These are phyloP conservation scores for Pestalotiopsis sp. DNA, from an alignment of 2,329 filamentous ascomycete genomes.

Conservation along the genomic window DNA sequence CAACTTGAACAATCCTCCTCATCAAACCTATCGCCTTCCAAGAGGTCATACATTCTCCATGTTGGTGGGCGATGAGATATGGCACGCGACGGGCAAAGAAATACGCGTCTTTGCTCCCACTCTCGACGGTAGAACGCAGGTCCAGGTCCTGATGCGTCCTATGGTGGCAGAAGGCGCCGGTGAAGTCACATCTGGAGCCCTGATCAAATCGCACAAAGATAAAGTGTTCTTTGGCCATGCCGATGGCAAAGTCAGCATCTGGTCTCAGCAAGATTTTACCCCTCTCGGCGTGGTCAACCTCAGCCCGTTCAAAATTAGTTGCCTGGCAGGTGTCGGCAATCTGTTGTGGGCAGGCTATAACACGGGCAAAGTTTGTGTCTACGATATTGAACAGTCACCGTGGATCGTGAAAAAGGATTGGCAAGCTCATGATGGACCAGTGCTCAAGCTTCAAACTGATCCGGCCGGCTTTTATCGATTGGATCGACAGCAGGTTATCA, in stretches of 20 bases:
- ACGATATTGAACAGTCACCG: conserved; percentile 79
- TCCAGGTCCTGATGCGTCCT: conserved; percentile 75
- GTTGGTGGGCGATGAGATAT: conserved; percentile 81
- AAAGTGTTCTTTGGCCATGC: conserved; percentile 88
- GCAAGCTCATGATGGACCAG: conserved; percentile 84
- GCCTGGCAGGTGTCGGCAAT: conserved; percentile 77
- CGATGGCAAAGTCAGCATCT: conserved; percentile 95
- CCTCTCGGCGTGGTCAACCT: conserved; percentile 83
- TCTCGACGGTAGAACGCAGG: conserved; percentile 66
- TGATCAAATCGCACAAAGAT: conserved; percentile 73
- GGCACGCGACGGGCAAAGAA: conserved; percentile 86
- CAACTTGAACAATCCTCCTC: conserved; percentile 71
- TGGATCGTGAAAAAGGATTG: conserved; percentile 95
- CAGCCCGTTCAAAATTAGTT: conserved; percentile 94
- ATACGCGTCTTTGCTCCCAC: conserved; percentile 82
- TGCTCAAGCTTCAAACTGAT: conserved; percentile 78
- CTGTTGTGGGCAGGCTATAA: conserved; percentile 94
- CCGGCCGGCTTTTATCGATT: conserved; percentile 82
- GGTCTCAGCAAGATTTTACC: conserved; percentile 74
- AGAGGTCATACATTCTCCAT: conserved; percentile 87
- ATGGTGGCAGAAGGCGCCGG: conserved; percentile 74
- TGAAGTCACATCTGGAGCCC: conserved; percentile 83
- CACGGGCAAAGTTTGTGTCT: conserved; percentile 90
- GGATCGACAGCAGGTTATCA: conserved; percentile 82
- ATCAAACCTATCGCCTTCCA: conserved; percentile 75